Evolutionary conservation across 345 rosid species (phyloP), one percentile per base, ranked within the genome.

Genomic region (Adansonia digitata): DNA sequence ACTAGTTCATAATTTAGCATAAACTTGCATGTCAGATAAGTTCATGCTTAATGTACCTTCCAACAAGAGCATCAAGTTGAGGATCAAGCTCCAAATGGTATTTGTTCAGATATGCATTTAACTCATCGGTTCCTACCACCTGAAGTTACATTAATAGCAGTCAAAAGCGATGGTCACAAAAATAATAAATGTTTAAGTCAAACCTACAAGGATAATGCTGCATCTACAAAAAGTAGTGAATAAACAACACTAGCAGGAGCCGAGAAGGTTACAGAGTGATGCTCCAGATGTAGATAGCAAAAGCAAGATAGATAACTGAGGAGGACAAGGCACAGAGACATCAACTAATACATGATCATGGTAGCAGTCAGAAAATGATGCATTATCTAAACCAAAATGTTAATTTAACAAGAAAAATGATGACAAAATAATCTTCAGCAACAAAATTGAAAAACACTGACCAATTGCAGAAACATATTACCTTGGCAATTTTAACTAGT

Each of bases 401-500:
- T 66, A 66, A 13, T 42, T 42, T 24, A 42, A 66, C 70, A 42
- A 65, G 4, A 40, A 40, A 35, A 24, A 22, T 40, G 29, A 24
- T 42, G 8, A 66, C 18, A 66, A 42, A 59, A 13, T 42, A 22
- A 66, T 13, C 34, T 42, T 66, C 34, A 40, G 49, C 51, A 66
- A 42, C 70, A 42, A 10, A 22, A 42, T 42, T 37, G 15, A 66
- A 42, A 66, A 40, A 72, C 13, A 4, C 43, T 9, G 7, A 75
- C 51, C 56, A 80, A 53, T 46, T 37, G 65, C 20, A 53, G 14
- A 74, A 68, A 49, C 49, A 48, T n/a, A 76, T 75, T 83, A 93
- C 99, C 99, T 90, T 93, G 1, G 98, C 97, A 79, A 93, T 91
- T 86, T 93, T 95, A 64, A 93, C 98, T 24, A 93, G 92, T 74